phyloP scores from a whole-genome alignment of 805 yeast species.

The Cyberlindnera japonica region DNA sequence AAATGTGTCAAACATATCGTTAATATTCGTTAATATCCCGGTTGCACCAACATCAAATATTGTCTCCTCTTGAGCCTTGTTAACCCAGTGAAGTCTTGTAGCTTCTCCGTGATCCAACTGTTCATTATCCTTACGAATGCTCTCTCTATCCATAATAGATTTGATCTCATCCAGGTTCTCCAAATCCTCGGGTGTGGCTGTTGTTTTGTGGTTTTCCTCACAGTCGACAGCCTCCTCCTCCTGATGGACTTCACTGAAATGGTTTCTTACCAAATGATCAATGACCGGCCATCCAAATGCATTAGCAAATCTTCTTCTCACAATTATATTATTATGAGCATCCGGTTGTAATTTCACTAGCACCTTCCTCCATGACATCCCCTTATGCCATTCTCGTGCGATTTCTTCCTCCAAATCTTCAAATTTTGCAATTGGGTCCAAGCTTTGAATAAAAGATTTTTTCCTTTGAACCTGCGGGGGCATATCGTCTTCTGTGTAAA shows the following conservation, averaged over 20 bases:
- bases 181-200: constrained; percentile 10
- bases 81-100: constrained; percentile 48
- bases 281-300: constrained; percentile 84
- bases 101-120: constrained; percentile 20
- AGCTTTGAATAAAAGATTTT: constrained; percentile 28
- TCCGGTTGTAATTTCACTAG: constrained; percentile 65
- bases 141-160: constrained; percentile 14
- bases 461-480: constrained; percentile 30
- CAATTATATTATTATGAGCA: constrained; percentile 74
- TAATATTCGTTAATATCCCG: constrained; percentile 61
- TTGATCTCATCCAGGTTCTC: constrained; percentile 11
- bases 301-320: constrained; percentile 67
- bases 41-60: constrained; percentile 62
- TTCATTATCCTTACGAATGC: constrained; percentile 9
- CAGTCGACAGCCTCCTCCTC: neutral
- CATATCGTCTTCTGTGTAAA: constrained; percentile 50
- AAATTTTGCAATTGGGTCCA: constrained; percentile 36
- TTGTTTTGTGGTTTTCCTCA: neutral
- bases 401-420: constrained; percentile 59
- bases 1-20: constrained; percentile 51
- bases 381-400: constrained; percentile 67
- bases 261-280: constrained; percentile 62
- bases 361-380: constrained; percentile 68
- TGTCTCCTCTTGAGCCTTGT: constrained; percentile 30
- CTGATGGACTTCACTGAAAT: too few relatives aligned